These are phyloP conservation scores for Auricularia sp. DNA, from an alignment of 768 basidiomycete genomes.

Conservation along the genomic window DNA sequence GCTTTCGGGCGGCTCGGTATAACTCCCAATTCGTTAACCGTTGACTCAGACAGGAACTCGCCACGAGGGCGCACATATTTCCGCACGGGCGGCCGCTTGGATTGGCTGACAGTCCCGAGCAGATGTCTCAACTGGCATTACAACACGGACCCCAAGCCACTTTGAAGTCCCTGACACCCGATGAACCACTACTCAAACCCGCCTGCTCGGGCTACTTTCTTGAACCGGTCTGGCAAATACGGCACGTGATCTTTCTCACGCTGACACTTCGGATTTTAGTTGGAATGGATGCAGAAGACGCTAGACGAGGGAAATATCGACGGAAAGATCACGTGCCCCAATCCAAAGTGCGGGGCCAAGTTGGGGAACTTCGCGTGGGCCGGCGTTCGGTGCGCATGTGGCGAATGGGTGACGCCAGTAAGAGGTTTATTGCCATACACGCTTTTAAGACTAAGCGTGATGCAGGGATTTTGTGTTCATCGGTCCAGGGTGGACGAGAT, in stretches of 20 bases:
- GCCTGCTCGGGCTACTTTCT: slow-evolving; percentile 96
- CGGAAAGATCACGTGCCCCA: slow-evolving; percentile 90
- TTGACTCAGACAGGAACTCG: slow-evolving; percentile 59
- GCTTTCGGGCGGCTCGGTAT: slow-evolving; percentile 9
- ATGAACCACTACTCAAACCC: slow-evolving; percentile 43
- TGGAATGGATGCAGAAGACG: slow-evolving; percentile 93
- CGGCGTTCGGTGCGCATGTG: slow-evolving; percentile 83
- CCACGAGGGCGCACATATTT: slow-evolving; percentile 87
- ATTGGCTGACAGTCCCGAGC: too few species aligned
- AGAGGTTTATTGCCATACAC: slow-evolving; percentile 19
- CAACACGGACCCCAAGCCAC: not conserved
- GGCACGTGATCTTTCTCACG: not conserved
- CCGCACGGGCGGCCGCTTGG: slow-evolving; percentile 51
- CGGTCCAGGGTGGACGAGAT: slow-evolving; percentile 48
- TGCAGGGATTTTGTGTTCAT: slow-evolving; percentile 42
- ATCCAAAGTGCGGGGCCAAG: slow-evolving; percentile 81
- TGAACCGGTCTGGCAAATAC: slow-evolving; percentile 62
- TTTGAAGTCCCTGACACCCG: slow-evolving; percentile 15
- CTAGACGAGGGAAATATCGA: slow-evolving; percentile 64
- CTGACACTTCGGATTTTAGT: slow-evolving; percentile 31
- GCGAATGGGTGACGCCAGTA: slow-evolving; percentile 87
- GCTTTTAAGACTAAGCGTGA: not conserved
- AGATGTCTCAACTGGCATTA: too few species aligned
- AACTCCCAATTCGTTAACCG: not conserved
- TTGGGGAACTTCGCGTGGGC: slow-evolving; percentile 98